Conservation (phyloP, 306 rosid genomes). For the Albizia julibrissin region DNA sequence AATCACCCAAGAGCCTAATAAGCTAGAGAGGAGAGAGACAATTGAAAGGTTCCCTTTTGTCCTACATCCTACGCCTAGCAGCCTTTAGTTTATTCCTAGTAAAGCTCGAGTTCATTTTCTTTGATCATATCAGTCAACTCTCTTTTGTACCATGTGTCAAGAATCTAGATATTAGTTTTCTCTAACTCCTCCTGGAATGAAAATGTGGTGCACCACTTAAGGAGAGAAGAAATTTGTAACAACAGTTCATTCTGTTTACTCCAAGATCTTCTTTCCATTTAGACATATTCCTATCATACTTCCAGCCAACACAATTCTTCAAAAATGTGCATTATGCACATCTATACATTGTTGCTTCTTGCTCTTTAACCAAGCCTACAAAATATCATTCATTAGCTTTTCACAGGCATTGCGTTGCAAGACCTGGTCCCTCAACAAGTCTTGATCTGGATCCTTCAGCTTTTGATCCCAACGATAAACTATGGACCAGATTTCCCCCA, state of each 20-base stretch:
- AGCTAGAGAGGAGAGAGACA: not conserved
- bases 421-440: slow-evolving; percentile 90
- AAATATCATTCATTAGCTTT: slow-evolving; percentile 24
- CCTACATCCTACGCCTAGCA: not conserved
- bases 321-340: not conserved
- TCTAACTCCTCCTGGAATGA: not conserved
- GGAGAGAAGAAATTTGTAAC: not conserved
- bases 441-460: slow-evolving; percentile 89
- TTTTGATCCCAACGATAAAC: slow-evolving; percentile 86
- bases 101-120: not conserved
- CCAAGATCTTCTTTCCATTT: not conserved
- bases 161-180: not conserved
- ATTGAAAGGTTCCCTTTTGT: not conserved
- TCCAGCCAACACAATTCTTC: not conserved
- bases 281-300: not conserved
- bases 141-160: not conserved
- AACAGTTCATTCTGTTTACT: not conserved
- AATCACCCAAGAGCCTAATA: no score
- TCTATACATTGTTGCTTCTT: not conserved
- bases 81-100: not conserved
- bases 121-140: not conserved
- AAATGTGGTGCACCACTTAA: not conserved
- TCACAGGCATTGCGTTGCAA: slow-evolving; percentile 83
- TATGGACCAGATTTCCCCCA: slow-evolving; percentile 92
- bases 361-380: not conserved